Conservation (phyloP, 2,329 filamentous ascomycete species). For the Neofusicoccum ribis region DNA sequence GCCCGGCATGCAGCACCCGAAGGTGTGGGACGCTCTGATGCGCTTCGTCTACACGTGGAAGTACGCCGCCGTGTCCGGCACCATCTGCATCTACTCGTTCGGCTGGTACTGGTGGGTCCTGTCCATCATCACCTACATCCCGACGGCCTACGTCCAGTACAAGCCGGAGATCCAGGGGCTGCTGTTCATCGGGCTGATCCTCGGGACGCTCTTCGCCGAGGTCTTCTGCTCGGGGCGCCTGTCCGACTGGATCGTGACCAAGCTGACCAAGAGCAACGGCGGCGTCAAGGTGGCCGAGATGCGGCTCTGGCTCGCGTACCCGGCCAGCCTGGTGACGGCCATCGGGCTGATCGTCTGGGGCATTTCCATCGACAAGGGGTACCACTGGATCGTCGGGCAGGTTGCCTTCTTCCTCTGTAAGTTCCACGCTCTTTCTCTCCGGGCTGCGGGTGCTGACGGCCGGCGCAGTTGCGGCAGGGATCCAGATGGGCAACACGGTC, state of each 20-base stretch:
- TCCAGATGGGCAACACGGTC: constrained; percentile 59
- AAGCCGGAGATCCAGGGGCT: constrained; percentile 53
- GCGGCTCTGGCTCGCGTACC: constrained; percentile 58
- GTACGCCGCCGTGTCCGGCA: constrained; percentile 48
- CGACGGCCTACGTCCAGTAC: constrained; percentile 53
- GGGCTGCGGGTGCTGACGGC: background rate
- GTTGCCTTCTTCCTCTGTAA: constrained; percentile 57
- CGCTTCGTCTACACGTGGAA: constrained; percentile 52
- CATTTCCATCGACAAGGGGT: constrained; percentile 52
- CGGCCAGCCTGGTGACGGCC: constrained; percentile 50
- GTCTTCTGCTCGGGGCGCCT: constrained; percentile 54
- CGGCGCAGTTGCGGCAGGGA: constrained; percentile 51
- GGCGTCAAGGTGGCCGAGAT: constrained; percentile 53
- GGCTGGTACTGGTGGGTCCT: constrained; percentile 60
- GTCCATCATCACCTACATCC: constrained; percentile 55
- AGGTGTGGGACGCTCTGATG: constrained; percentile 46
- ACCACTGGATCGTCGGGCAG: constrained; percentile 60
- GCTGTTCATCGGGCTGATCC: constrained; percentile 54
- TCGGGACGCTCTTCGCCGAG: constrained; percentile 56
- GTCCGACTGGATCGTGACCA: constrained; percentile 54
- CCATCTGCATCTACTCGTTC: constrained; percentile 53
- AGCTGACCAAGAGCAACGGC: constrained; percentile 46
- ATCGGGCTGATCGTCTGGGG: constrained; percentile 58
- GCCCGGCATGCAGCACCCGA: constrained; percentile 55
- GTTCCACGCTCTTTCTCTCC: constrained; percentile 23